phyloP scores from a whole-genome alignment of 2,329 filamentous ascomycete genomes.

The Botrytis squamosa region DNA sequence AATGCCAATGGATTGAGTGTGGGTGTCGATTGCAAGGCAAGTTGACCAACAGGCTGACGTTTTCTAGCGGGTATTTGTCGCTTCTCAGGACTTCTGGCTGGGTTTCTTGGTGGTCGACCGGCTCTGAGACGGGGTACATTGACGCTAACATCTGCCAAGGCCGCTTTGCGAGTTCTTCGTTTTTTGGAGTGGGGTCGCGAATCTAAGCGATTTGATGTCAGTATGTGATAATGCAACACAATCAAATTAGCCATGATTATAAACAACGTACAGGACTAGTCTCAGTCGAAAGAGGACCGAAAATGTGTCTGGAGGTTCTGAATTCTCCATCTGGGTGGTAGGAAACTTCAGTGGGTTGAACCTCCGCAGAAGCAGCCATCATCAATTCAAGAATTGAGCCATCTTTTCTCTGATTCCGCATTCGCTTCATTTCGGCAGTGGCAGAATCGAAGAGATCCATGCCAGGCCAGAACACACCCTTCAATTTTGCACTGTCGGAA shows the following conservation, averaged over 20 bases:
- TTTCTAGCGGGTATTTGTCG: slow-evolving; percentile 20
- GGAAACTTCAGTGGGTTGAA: slow-evolving; percentile 64
- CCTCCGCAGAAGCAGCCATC: slow-evolving; percentile 60
- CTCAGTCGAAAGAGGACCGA: slow-evolving; percentile 56
- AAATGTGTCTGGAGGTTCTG: slow-evolving; percentile 56
- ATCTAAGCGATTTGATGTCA: slow-evolving; percentile 24
- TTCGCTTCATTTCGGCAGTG: slow-evolving; percentile 68
- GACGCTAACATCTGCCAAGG: slow-evolving; percentile 29
- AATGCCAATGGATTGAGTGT: slow-evolving; percentile 33
- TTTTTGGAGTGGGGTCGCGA: slow-evolving; percentile 34
- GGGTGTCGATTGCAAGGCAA: slow-evolving; percentile 25
- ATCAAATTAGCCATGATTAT: too few species aligned
- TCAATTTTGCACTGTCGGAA: slow-evolving; percentile 48
- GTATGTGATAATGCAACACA: not conserved
- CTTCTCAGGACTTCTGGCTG: slow-evolving; percentile 27
- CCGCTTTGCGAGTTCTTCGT: slow-evolving; percentile 32
- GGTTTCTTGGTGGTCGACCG: slow-evolving; percentile 24
- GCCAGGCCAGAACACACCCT: slow-evolving; percentile 72
- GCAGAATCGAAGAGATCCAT: slow-evolving; percentile 83
- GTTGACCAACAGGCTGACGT: slow-evolving; percentile 16
- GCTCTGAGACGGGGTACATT: slow-evolving; percentile 33
- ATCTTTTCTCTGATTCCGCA: slow-evolving; percentile 76
- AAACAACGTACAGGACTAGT: slow-evolving; percentile 48
- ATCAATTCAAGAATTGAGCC: slow-evolving; percentile 68
- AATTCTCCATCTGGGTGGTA: slow-evolving; percentile 54